Base-by-base conservation (phyloP, 2,329 filamentous ascomycete genomes). In the Graphium sp. region DNA sequence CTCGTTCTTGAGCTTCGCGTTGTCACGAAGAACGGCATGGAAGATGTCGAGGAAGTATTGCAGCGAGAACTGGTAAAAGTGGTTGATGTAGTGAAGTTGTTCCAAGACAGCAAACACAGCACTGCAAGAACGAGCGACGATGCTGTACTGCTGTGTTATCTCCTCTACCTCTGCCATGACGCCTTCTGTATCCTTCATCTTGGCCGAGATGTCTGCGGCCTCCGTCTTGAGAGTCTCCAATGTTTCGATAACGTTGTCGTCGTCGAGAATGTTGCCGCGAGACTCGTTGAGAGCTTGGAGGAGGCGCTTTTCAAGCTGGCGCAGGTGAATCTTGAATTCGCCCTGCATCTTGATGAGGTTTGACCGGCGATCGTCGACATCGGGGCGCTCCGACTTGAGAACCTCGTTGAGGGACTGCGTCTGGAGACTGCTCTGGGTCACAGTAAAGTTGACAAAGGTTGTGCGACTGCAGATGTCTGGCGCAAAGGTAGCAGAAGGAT, bases 31-130 rank as follows among this genome's bases (percentile, higher is more conserved):
- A 6, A 98, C 89, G 5, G 78, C 73, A 47, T 92, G 81, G 67
- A 98, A 98, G 41, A 98, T 98, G 48, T 94, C 81, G 31, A 93
- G 69, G 56, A 98, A 98, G 56, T 93, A 98, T 52, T 94, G 85
- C 34, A 98, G 66, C 21, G 89, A 98, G 63, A 98, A 98, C 49
- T 95, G 91, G 53, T 98, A 98, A 56, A 95, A 95, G 60, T 95
- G 89, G 51, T 98, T 94, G 49, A 98, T 75, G 47, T 94, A 91
- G 53, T 95, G 87, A 33, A 98, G 69, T 51, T 98, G 87, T 56
- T 98, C 91, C 35, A 98, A 62, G 10, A 98, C 81, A 18, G 91
- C 84, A 49, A 95, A 98, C 23, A 98, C 87, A 31, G 89, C 85
- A 56, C 87, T 94, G 66, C 89, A 98, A 23, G 89, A 87, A 42